Percentiles rank a stretch among this genome's conserved stretches.
Evolutionary conservation across 228 moss, liverwort and hornwort genomes (phyloP).

Genomic region (Sphagnum fallax): DNA sequence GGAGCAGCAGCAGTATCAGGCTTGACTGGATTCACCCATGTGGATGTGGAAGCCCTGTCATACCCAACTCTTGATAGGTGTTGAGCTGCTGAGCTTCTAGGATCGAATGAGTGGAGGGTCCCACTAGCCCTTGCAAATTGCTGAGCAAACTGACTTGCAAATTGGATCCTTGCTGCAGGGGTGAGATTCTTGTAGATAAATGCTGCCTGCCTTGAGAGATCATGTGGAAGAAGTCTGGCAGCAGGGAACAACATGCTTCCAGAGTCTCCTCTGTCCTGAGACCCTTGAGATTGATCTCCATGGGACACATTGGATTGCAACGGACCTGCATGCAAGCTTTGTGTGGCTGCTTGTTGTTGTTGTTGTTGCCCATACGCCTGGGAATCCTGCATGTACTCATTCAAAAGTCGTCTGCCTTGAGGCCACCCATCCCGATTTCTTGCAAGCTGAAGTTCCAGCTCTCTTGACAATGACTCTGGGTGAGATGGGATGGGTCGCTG

Average conservation of each 20-base stretch:
- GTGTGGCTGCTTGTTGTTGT: slow-evolving; percentile 23
- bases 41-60: slow-evolving; percentile 36
- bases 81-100: slow-evolving; percentile 29
- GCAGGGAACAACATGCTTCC: too few species aligned
- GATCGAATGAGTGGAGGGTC: neutral
- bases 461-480: slow-evolving; percentile 37
- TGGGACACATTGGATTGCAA: slow-evolving; percentile 28
- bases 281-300: slow-evolving; percentile 27
- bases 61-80: slow-evolving; percentile 41
- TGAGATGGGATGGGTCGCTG: slow-evolving; percentile 45
- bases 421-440: slow-evolving; percentile 41
- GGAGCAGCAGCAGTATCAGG: slow-evolving; percentile 14
- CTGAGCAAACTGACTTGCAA: slow-evolving; percentile 56
- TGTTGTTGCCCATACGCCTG: slow-evolving; percentile 31
- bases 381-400: slow-evolving; percentile 41
- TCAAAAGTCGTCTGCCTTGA: slow-evolving; percentile 41
- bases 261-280: slow-evolving; percentile 23
- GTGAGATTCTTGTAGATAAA: slow-evolving; percentile 58
- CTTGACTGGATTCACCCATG: neutral
- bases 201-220: slow-evolving; percentile 40
- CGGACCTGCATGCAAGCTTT: slow-evolving; percentile 38
- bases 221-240: slow-evolving; percentile 7
- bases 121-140: slow-evolving; percentile 25
- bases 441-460: slow-evolving; percentile 37
- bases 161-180: slow-evolving; percentile 61